Percentiles rank a stretch among this genome's conserved stretches.
Evolutionary conservation across 768 basidiomycete species (phyloP).

Genomic region (Pleurotus giganteus): DNA sequence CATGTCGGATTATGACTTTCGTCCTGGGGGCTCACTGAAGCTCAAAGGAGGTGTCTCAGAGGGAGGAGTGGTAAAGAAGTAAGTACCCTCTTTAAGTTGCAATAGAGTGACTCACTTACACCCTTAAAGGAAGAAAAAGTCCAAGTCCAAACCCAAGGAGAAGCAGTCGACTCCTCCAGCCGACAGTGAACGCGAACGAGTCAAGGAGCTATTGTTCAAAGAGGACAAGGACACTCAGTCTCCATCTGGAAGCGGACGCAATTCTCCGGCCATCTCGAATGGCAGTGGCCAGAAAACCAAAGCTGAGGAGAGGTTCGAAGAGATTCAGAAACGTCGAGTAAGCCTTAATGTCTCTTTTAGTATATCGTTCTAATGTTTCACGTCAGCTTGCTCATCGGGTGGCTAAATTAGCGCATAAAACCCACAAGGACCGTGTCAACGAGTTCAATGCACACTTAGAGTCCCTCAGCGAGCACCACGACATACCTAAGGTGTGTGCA

Average conservation of each 20-base stretch:
- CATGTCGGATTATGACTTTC: slow-evolving; percentile 86
- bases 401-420: slow-evolving; percentile 73
- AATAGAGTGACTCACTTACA: slow-evolving; percentile 11
- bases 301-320: slow-evolving; percentile 85
- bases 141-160: slow-evolving; percentile 56
- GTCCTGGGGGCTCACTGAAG: slow-evolving; percentile 86
- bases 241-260: slow-evolving; percentile 55
- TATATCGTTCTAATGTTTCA: slow-evolving; percentile 10
- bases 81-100: slow-evolving; percentile 21
- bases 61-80: slow-evolving; percentile 86
- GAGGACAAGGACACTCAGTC: slow-evolving; percentile 45
- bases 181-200: slow-evolving; percentile 42
- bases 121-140: slow-evolving; percentile 77
- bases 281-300: slow-evolving; percentile 70
- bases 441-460: slow-evolving; percentile 90
- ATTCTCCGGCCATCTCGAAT: slow-evolving; percentile 55
- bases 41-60: slow-evolving; percentile 81
- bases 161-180: slow-evolving; percentile 26
- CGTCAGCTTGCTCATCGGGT: slow-evolving; percentile 71
- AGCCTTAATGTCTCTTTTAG: slow-evolving; percentile 20
- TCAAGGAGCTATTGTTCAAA: slow-evolving; percentile 48
- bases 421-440: slow-evolving; percentile 91
- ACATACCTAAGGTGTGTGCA: slow-evolving; percentile 79
- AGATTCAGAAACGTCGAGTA: slow-evolving; percentile 80
- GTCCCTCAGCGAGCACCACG: slow-evolving; percentile 88